A percentile compares a stretch with the other conserved stretches of the same genome.
Conservation (phyloP, 2,329 filamentous ascomycete species). For the Diaporthe batatas region DNA sequence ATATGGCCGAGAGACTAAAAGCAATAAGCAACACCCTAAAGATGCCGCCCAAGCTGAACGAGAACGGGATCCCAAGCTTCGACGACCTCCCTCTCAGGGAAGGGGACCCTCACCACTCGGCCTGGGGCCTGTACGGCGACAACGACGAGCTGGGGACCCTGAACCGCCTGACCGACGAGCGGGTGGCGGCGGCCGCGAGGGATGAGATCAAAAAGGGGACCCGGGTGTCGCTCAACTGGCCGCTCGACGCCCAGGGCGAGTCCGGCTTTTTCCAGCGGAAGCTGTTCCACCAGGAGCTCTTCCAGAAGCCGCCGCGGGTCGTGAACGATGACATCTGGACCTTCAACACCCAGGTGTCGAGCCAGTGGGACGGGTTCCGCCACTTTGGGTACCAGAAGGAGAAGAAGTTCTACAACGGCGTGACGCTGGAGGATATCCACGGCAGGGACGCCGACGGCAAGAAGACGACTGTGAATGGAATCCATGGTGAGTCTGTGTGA, state of each 20-base stretch:
- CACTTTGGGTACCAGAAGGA: conserved; percentile 65
- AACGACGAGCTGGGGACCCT: conserved; percentile 71
- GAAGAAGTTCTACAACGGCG: conserved; percentile 52
- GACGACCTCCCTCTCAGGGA: conserved; percentile 61
- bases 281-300: conserved; percentile 66
- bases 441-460: conserved; percentile 48
- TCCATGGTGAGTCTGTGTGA: conserved; percentile 51
- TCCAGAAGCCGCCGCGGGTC: conserved; percentile 62
- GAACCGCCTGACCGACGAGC: conserved; percentile 69
- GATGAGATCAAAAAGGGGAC: conserved; percentile 68
- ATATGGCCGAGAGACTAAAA: conserved; percentile 27
- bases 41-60: conserved; percentile 50
- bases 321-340: conserved; percentile 73
- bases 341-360: conserved; percentile 70
- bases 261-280: conserved; percentile 67
- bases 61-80: conserved; percentile 61
- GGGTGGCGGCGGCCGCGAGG: conserved; percentile 64
- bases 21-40: conserved; percentile 28
- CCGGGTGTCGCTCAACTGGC: conserved; percentile 72
- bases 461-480: conserved; percentile 56
- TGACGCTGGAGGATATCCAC: conserved; percentile 50
- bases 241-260: conserved; percentile 66
- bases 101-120: conserved; percentile 58
- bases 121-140: conserved; percentile 66
- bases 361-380: conserved; percentile 70